Percentiles rank a stretch among this genome's conserved stretches.
Evolutionary conservation across 176 grass and related monocot genomes (phyloP).

Genomic region (Oryza officinalis): DNA sequence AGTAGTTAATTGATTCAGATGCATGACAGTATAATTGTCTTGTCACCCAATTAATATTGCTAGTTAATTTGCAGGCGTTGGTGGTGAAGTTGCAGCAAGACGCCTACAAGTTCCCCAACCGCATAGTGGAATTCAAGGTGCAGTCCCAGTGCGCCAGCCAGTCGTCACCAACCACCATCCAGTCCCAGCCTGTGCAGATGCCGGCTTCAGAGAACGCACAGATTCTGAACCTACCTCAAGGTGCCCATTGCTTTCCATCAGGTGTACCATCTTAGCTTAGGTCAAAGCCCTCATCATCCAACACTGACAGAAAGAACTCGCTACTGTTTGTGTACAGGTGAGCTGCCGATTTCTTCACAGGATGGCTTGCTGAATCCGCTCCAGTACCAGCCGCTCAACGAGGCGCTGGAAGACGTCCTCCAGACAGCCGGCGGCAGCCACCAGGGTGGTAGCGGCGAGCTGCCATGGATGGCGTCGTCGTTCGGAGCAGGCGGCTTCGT

Average conservation of each 20-base stretch:
- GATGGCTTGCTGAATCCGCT: slow-evolving; percentile 31
- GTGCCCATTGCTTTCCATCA: neutral
- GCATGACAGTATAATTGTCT: neutral
- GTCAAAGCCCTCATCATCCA: slow-evolving; percentile 4
- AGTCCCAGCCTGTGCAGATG: neutral
- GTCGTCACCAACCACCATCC: neutral
- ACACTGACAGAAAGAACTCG: neutral
- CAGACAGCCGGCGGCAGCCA: slow-evolving; percentile 31
- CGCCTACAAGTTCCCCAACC: slow-evolving; percentile 60
- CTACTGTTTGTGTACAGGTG: slow-evolving; percentile 18
- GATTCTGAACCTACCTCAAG: slow-evolving; percentile 23
- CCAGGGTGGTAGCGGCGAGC: neutral
- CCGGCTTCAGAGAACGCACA: slow-evolving; percentile 34
- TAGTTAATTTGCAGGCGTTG: slow-evolving; percentile 38
- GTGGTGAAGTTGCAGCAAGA: slow-evolving; percentile 71
- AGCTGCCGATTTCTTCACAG: slow-evolving; percentile 3
- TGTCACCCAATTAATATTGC: neutral
- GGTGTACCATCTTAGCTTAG: neutral
- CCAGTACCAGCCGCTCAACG: slow-evolving; percentile 22
- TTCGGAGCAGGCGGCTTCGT: slow-evolving; percentile 35
- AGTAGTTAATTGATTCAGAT: neutral
- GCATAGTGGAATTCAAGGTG: slow-evolving; percentile 62
- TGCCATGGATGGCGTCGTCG: slow-evolving; percentile 37
- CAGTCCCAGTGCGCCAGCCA: slow-evolving; percentile 34
- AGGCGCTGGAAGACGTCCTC: slow-evolving; percentile 52